Evolutionary conservation across 2,329 filamentous ascomycete genomes (phyloP), one percentile per base, ranked within the genome.

Genomic region (Xylaria sp.): DNA sequence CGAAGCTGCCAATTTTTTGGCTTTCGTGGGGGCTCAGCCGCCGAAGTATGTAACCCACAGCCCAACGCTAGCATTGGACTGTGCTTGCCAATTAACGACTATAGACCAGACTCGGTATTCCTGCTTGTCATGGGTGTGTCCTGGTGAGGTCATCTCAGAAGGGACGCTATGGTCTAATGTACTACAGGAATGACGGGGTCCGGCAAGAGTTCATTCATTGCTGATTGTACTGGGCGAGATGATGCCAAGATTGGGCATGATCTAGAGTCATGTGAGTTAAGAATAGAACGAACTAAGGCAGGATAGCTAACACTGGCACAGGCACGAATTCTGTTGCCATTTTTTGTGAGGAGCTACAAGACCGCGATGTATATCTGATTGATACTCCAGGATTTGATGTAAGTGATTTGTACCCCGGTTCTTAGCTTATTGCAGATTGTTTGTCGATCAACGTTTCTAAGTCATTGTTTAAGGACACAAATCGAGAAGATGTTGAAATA

Each of bases 381-480:
- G 58, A 61, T 10, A 61, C 58, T 0, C 58, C 58, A 2, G 58
- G 58, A 4, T 61, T 61, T 33, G 58, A 61, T 17, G 58, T 56
- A 51, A 51, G 31, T 35, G n/a, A 13, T 33, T 6, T 23, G 27
- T 8, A 10, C 13, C 1, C 21, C 4, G 10, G 17, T 8, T 17
- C 29, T 13, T 41, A 17, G 3, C 23, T 46, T 10, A 43, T 7
- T 23, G 1, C 4, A 25, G 17, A 35, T 8, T 3, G 6, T 25
- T 8, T 37, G 8, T 17, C 21, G 5, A 6, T 5, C n/a, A n/a
- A 31, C 27, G 7, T 40, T 53, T 11, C 40, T 40, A 43, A 43
- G 2, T 4, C 17, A 38, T 29, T 3, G 4, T 17, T 17, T 2
- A 35, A 63, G 56, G 56, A 63, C 35, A 48, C 61, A 2, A 60